phyloP scores from a whole-genome alignment of 176 grass and related monocot species.

The Canna indica region DNA sequence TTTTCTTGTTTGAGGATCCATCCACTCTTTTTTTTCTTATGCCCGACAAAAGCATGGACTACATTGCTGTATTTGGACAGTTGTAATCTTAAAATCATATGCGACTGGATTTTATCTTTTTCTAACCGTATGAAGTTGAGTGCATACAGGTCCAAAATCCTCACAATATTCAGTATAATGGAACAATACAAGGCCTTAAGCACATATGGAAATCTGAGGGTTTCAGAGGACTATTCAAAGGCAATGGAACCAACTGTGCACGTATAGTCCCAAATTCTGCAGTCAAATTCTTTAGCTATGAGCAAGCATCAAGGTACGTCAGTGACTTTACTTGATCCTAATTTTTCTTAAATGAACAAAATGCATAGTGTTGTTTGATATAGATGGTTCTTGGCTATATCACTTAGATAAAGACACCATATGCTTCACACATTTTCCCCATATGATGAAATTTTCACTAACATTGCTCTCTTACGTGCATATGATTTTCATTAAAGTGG shows the following conservation, averaged over 20 bases:
- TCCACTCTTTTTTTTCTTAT: not conserved
- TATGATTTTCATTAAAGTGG: not conserved
- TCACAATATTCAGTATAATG: slow-evolving; percentile 96
- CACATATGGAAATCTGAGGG: slow-evolving; percentile 93
- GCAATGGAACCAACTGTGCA: slow-evolving; percentile 96
- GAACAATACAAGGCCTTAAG: slow-evolving; percentile 93
- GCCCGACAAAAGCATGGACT: not conserved
- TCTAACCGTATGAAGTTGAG: not conserved
- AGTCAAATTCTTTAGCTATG: slow-evolving; percentile 98
- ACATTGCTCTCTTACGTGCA: too few relatives aligned
- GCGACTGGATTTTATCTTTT: not conserved
- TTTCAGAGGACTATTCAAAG: slow-evolving; percentile 86
- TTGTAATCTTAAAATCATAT: not conserved
- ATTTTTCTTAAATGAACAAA: not conserved
- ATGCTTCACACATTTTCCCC: not conserved
- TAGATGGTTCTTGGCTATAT: not conserved
- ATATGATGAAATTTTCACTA: not conserved
- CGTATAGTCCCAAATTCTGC: slow-evolving; percentile 97
- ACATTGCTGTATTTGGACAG: not conserved
- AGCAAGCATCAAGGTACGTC: slow-evolving; percentile 77
- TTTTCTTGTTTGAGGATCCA: not conserved
- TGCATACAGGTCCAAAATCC: slow-evolving; percentile 75
- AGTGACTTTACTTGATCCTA: slow-evolving; percentile 8
- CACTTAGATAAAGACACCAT: not conserved
- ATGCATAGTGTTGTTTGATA: not conserved